Evolutionary conservation across 495 filamentous ascomycete species (phyloP).

Genomic region (Aspergillus haitiensis): DNA sequence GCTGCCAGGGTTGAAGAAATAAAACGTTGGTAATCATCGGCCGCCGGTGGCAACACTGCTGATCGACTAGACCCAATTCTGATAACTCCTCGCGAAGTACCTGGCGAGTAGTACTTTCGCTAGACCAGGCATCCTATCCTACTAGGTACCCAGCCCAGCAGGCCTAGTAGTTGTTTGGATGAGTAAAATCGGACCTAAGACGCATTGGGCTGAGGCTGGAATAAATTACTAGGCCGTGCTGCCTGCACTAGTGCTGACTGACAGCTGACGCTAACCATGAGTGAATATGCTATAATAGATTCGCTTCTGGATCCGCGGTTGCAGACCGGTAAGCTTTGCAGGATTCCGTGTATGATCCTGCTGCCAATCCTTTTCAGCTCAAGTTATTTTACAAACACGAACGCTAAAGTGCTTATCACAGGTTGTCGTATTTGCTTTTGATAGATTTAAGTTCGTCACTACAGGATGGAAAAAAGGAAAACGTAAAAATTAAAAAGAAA

Average conservation of each 20-base stretch:
- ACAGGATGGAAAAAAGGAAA: not conserved
- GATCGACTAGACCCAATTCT: too few relatives aligned
- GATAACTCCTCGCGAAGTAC: too few relatives aligned
- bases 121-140: too few relatives aligned
- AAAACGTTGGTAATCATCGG: too few relatives aligned
- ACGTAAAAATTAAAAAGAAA: not conserved
- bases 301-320: not conserved
- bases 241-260: not conserved
- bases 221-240: not conserved
- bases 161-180: too few relatives aligned
- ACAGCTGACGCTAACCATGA: not conserved
- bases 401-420: not conserved
- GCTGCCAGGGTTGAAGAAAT: too few relatives aligned
- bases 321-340: not conserved
- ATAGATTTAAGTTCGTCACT: not conserved
- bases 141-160: too few relatives aligned
- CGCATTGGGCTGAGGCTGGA: too few relatives aligned
- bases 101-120: too few relatives aligned
- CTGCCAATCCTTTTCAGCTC: too few relatives aligned
- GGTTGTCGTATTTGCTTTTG: not conserved
- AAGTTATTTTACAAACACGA: not conserved
- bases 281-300: not conserved
- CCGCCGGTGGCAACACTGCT: too few relatives aligned
- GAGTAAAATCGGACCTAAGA: too few relatives aligned
- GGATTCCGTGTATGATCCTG: not conserved